Base-by-base conservation (phyloP, 1,139 yeast genomes). In the Kurtzmaniella natalensis region DNA sequence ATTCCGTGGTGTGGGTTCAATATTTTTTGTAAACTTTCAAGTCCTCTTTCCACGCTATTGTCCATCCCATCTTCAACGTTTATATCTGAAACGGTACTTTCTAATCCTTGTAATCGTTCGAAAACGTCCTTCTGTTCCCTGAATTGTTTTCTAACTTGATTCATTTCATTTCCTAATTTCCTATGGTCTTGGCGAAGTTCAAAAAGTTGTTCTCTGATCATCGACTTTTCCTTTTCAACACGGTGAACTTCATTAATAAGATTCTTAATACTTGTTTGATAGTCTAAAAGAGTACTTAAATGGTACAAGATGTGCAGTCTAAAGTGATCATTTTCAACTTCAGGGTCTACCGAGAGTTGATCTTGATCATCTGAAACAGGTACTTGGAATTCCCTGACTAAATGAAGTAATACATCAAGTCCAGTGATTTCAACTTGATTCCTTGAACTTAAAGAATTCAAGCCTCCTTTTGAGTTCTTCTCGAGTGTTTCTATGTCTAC, bases 1-100 rank as follows among this genome's bases (percentile, higher is more conserved):
- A 72, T 35, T 4, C 77, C 76, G 34, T 56, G 52, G 17, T 54
- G 49, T 1, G 76, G 74, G 44, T 70, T 65, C 17, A 62, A 49
- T 1, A 64, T 31, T 22, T 24, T 19, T 9, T 17, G 7, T 4
- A 16, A 13, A 10, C 20, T 18, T 18, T 22, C 13, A 5, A 7
- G 19, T 18, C 25, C 13, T 20, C 15, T 19, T 11, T 10, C 25
- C 10, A n/a, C 5, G 9, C 24, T 21, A 11, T 25, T 21, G 9
- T 8, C 10, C 18, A 24, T 21, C 19, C 24, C 30, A 21, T 35
- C 24, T 35, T 31, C 17, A 18, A 18, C 37, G 23, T 17, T 25
- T 30, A 44, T 25, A 29, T 25, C 34, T 17, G 42, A 47, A 34
- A 48, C 33, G 26, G 43, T 43, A 8, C 41, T 33, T 9, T 41